These are phyloP conservation scores for Panus rudis DNA, from an alignment of 768 basidiomycete genomes.

Conservation along the genomic window DNA sequence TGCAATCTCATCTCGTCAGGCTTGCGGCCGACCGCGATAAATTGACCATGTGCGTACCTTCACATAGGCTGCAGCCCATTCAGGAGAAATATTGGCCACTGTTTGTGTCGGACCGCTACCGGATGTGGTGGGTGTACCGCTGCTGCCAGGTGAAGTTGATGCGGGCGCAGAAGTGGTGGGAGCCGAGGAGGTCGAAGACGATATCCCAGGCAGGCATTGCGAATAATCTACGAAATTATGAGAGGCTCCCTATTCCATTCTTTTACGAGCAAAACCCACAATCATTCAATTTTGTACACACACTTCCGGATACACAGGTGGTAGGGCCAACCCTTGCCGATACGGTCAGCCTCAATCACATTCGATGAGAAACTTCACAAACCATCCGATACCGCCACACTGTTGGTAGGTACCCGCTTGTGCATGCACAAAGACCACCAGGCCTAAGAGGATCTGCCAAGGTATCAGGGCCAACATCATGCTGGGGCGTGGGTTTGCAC, in stretches of 20 bases:
- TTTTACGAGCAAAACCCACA: slow-evolving; percentile 26
- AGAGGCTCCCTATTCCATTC: neutral
- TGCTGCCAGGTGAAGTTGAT: slow-evolving; percentile 15
- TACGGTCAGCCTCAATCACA: neutral
- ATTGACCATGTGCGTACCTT: slow-evolving; percentile 30
- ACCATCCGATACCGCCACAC: slow-evolving; percentile 48
- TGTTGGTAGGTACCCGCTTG: slow-evolving; percentile 38
- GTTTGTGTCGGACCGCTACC: slow-evolving; percentile 14
- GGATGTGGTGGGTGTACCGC: slow-evolving; percentile 16
- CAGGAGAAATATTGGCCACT: slow-evolving; percentile 30
- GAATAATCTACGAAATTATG: slow-evolving; percentile 33
- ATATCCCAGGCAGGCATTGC: slow-evolving; percentile 40
- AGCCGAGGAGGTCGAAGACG: slow-evolving; percentile 15
- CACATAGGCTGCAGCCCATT: slow-evolving; percentile 47
- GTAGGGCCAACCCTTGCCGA: slow-evolving; percentile 41
- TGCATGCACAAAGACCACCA: slow-evolving; percentile 23
- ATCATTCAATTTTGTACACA: slow-evolving; percentile 38
- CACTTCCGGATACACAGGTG: slow-evolving; percentile 37
- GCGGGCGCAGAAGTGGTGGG: slow-evolving; percentile 17
- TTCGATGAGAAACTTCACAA: slow-evolving; percentile 11
- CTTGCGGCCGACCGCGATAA: neutral
- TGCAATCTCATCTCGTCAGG: slow-evolving; percentile 12
- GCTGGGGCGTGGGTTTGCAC: neutral
- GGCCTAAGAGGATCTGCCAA: slow-evolving; percentile 13
- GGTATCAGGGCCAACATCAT: neutral